Evolutionary conservation across 495 filamentous ascomycete genomes (phyloP).

Genomic region (Talaromyces wortmannii): DNA sequence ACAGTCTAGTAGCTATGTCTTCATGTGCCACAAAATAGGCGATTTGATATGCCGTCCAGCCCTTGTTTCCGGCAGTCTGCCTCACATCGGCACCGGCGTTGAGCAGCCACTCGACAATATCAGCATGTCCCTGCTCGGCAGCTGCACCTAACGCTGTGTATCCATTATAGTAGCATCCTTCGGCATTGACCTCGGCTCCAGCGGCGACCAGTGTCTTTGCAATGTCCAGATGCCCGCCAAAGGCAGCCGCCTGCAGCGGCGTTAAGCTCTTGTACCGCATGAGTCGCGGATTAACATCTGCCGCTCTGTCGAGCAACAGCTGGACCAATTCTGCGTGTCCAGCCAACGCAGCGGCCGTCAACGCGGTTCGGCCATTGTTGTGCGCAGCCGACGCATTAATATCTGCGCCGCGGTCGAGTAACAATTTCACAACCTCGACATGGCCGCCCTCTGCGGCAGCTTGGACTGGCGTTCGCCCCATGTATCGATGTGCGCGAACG

Average conservation of each 20-base stretch:
- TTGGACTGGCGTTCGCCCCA: constrained; percentile 4
- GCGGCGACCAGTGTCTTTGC: constrained; percentile 2
- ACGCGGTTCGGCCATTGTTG: constrained; percentile 20
- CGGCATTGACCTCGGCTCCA: constrained; percentile 3
- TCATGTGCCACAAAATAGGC: constrained; percentile 4
- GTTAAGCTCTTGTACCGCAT: constrained; percentile 2
- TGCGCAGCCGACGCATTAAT: constrained; percentile 17
- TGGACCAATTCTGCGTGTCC: constrained; percentile 25
- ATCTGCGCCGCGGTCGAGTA: constrained; percentile 20
- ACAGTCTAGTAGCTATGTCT: not conserved
- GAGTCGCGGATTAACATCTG: constrained; percentile 24
- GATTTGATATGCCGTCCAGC: constrained; percentile 2
- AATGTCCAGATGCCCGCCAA: not conserved
- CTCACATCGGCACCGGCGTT: constrained; percentile 1
- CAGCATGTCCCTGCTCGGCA: constrained; percentile 3
- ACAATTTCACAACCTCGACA: constrained; percentile 2
- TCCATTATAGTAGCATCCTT: constrained; percentile 1
- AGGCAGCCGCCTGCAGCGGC: constrained; percentile 8
- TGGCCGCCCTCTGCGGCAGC: constrained; percentile 4
- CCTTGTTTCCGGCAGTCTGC: constrained; percentile 1
- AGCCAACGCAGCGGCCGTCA: constrained; percentile 27
- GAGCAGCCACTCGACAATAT: constrained; percentile 5
- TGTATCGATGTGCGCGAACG: not conserved
- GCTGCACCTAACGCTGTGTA: constrained; percentile 6
- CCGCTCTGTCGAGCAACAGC: constrained; percentile 31